Percentiles rank a stretch among this genome's conserved stretches.
Conservation (phyloP, 441 rosid genomes). For the Arabidopsis hybrid region DNA sequence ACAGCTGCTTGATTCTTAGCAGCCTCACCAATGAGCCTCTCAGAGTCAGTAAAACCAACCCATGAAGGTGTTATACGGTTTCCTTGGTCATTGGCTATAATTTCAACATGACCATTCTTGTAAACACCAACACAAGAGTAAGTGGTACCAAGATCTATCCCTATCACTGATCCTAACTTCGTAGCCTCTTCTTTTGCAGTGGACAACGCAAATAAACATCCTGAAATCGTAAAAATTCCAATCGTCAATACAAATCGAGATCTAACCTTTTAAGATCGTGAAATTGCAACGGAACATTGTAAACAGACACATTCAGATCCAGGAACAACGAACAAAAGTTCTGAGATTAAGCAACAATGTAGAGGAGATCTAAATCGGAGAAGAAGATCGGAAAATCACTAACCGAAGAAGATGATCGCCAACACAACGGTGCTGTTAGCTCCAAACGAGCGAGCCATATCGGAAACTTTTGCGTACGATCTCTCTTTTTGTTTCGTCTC, state of each 20-base stretch:
- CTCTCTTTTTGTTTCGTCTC: neutral
- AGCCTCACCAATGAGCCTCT: constrained; percentile 96
- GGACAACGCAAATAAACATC: constrained; percentile 70
- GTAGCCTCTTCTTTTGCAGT: constrained; percentile 92
- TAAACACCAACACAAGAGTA: constrained; percentile 99
- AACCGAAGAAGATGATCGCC: constrained; percentile 68
- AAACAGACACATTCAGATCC: neutral
- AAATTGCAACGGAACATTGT: neutral
- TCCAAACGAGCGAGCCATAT: constrained; percentile 43
- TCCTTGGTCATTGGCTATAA: constrained; percentile 98
- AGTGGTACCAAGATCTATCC: constrained; percentile 94
- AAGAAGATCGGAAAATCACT: constrained; percentile 37
- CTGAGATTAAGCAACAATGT: constrained; percentile 10
- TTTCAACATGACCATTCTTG: constrained; percentile 97
- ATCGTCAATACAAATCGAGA: constrained; percentile 19
- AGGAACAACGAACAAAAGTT: neutral
- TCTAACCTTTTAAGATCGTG: constrained; percentile 13
- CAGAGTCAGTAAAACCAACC: constrained; percentile 95
- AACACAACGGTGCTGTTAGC: constrained; percentile 59
- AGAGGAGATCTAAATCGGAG: constrained; percentile 11
- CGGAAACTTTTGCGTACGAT: neutral
- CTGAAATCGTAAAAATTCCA: constrained; percentile 42
- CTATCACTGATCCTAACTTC: constrained; percentile 92
- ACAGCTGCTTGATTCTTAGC: constrained; percentile 95
- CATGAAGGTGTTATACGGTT: constrained; percentile 97